Conservation (phyloP, 352 stramenopile species). For the Phytophthora hybrid region DNA sequence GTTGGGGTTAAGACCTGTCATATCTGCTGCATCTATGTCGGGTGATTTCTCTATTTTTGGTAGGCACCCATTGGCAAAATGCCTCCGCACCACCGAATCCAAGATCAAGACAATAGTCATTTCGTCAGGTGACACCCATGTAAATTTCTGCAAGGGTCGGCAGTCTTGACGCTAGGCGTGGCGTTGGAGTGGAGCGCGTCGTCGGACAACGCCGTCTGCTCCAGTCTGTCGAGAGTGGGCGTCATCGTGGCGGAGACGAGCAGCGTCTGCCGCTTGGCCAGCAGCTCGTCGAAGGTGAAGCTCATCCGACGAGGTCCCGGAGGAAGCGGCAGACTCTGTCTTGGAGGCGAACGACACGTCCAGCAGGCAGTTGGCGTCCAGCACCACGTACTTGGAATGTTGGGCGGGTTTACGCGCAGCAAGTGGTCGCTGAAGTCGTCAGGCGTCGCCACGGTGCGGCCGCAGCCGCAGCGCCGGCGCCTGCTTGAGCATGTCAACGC, state of each 20-base stretch:
- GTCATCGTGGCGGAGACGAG: conserved; percentile 99
- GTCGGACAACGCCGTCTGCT: conserved; percentile 71
- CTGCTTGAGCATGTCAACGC: conserved; percentile 95
- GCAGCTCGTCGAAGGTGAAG: conserved; percentile 87
- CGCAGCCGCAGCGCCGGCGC: conserved; percentile 87
- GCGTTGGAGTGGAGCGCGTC: conserved; percentile 72
- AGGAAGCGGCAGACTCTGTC: too few relatives aligned
- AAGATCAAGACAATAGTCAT: too few relatives aligned
- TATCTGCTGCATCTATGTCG: too few relatives aligned
- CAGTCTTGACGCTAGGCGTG: too few relatives aligned
- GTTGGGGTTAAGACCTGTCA: too few relatives aligned
- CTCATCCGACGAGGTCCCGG: too few relatives aligned
- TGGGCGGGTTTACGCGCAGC: conserved; percentile 90
- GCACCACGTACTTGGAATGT: conserved; percentile 95
- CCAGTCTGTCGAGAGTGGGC: conserved; percentile 87
- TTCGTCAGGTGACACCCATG: too few relatives aligned
- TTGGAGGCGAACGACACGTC: conserved; percentile 83
- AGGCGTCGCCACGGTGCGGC: conserved; percentile 97
- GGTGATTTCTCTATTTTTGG: too few relatives aligned
- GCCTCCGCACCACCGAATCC: too few relatives aligned
- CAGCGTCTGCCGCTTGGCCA: conserved; percentile 93
- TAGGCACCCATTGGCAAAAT: too few relatives aligned
- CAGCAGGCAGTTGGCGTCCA: conserved; percentile 97
- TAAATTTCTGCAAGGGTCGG: too few relatives aligned
- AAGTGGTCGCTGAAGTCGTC: conserved; percentile 95